Base-by-base conservation (phyloP, 2,329 filamentous ascomycete species). In the Aspergillus sojae region DNA sequence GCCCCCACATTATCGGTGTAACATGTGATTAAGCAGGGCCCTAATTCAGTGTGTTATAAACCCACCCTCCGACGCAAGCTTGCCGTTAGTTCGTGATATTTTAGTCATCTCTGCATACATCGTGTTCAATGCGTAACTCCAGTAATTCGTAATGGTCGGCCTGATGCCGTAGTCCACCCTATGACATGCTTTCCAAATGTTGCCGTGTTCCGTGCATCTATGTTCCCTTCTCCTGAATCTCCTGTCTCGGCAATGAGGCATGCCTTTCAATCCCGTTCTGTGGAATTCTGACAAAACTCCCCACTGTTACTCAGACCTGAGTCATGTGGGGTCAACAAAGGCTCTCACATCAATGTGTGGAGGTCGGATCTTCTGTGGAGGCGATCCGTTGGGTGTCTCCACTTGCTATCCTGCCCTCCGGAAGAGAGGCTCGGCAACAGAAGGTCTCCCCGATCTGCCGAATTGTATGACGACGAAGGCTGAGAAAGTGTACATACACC, bases 301-400 rank as follows among this genome's bases (percentile, higher is more conserved):
- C 67, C 69, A 65, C 62, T 30, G 67, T 73, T 73, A 73, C 68
- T 74, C 71, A 74, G 69, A 57, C 57, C 68, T 75, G 67, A 75
- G 67, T 74, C 70, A 75, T 74, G 73, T 75, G 72, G 72, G 73
- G 72, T 71, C 60, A 53, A 46, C 43, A 30, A 59, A 46, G 43
- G 53, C 54, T 28, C 34, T 55, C 36, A 14, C 28, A 52, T 52
- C 19, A 52, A 9, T 52, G 16, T 32, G 48, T 52, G 48, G 48
- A 52, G 46, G 46, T 50, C 2, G 5, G 48, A 52, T 52, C 28
- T n/a, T 5, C 48, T 32, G 48, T 52, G 48, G 32, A 53, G 41
- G 16, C 30, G 50, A 28, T 50, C 39, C 3, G 43, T 43, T 41
- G 41, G 34, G 12, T 30, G 14, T 34, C 65, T 63, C 64, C 64